Base-by-base conservation (phyloP, 805 yeast genomes). In the Nakazawaea anatomiae region DNA sequence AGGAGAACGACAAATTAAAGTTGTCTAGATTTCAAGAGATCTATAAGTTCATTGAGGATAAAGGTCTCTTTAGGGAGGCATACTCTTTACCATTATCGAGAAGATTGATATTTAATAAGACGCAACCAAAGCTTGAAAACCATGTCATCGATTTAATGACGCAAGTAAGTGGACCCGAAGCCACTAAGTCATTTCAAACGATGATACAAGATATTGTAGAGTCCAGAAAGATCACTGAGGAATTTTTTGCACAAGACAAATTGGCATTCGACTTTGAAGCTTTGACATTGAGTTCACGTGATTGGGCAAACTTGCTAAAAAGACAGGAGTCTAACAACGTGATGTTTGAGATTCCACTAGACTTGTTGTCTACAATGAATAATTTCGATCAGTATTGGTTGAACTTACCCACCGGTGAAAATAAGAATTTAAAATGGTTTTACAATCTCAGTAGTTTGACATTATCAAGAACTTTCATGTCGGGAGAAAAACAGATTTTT, bases 71-170 rank as follows among this genome's bases (percentile, higher is more conserved):
- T 48, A 51, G 69, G 3, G 42, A 54, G 1, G 51, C 55, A 2
- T 73, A 70, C 56, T 66, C 65, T 50, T 60, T 60, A 39, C 73
- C 70, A 39, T 58, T 73, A n/a, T 69, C 75, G 4, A 63, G 62
- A 46, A 56, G 77, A 48, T 58, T 73, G 45, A 59, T 72, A 40
- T 47, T 68, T 29, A 59, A 60, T 31, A 62, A 57, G 35, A 57
- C 56, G 6, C 42, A 41, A 7, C 44, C 62, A 6, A 46, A 59
- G 25, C 46, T 36, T n/a, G 47, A 60, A 25, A 50, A 51, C 1
- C 47, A 56, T 10, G 73, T 67, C 31, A 51, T 69, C 47, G 53
- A 53, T 18, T 36, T 45, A 1, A 64, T 72, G 4, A 56, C 52
- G 32, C 25, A 11, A 4, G 30, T 39, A 10, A 36, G 39, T 11